Evolutionary conservation across 2,329 filamentous ascomycete genomes (phyloP), one percentile per base, ranked within the genome.

Genomic region (Didymella sp.): DNA sequence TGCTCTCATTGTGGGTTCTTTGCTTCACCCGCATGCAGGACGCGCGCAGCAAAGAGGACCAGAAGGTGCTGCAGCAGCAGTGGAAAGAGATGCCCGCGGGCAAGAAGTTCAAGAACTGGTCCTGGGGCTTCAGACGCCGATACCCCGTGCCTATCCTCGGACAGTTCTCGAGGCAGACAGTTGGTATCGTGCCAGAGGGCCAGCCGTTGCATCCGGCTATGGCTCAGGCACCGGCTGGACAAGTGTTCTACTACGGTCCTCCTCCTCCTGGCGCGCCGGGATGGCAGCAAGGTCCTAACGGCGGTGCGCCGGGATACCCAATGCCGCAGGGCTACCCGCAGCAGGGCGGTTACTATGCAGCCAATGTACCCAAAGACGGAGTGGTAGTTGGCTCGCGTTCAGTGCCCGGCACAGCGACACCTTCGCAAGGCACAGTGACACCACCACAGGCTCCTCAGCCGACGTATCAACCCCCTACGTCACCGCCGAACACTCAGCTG

Each of bases 1-100:
- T 68, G 21, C 62, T 75, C 27, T 69, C 65, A 1, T 61, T 75
- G 0, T 71, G 64, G 67, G 60, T 75, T 0, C 44, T 67, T 0
- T 74, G 71, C 58, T 73, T 74, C 48, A 74, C 71, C 4, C 67
- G 71, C 25, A 64, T 68, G 47, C 72, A 75, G 51, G 67, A 71
- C 30, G 60, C 63, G 6, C 68, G 72, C 17, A 72, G 67, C 33
- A 40, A 46, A 3, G 69, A 74, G 30, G 72, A 75, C 37, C 71
- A 72, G 37, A 69, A 68, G 49, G 44, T 73, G 8, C 51, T 74
- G 21, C 56, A 59, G 5, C 64, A 73, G 51, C 69, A 68, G 35
- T 75, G 71, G 71, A 71, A 68, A 47, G 56, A 62, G 11, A 71
- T 70, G 58, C 45, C 64, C 11, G 59, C 61, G 4, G 65, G 70